phyloP scores from a whole-genome alignment of 345 rosid genomes.

The Erodium maritimum region DNA sequence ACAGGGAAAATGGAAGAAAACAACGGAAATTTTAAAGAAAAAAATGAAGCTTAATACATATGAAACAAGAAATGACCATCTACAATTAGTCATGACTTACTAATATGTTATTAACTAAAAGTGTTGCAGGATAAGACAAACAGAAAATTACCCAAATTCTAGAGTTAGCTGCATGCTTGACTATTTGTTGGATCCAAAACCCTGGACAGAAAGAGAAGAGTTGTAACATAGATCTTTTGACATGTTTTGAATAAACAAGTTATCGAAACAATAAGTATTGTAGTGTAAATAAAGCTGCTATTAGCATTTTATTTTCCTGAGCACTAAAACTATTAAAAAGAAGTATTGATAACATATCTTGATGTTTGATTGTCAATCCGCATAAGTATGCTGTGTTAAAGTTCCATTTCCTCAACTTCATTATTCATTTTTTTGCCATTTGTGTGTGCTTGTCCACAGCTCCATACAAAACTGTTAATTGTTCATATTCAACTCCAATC shows the following conservation, averaged over 20 bases:
- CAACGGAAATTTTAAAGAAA: background rate
- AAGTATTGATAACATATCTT: too few species aligned
- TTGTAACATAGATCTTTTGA: background rate
- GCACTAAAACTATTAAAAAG: too few species aligned
- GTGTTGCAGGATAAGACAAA: background rate
- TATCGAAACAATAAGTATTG: background rate
- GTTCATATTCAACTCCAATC: too few species aligned
- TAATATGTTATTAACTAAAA: background rate
- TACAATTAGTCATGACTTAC: background rate
- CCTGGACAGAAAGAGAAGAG: background rate
- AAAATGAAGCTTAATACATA: background rate
- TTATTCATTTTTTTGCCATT: too few species aligned
- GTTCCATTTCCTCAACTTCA: too few species aligned
- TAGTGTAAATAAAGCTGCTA: background rate
- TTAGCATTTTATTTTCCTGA: background rate
- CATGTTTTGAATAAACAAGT: background rate
- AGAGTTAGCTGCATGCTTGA: conserved; percentile 62
- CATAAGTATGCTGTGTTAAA: too few species aligned
- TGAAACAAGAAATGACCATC: background rate
- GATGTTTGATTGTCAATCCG: too few species aligned
- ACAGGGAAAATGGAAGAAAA: background rate
- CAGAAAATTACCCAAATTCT: conserved; percentile 55
- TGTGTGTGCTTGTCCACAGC: too few species aligned
- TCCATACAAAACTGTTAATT: too few species aligned
- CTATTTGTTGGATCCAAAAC: background rate